Evolutionary conservation across 495 filamentous ascomycete species (phyloP).

Genomic region (Penicillium salamii): DNA sequence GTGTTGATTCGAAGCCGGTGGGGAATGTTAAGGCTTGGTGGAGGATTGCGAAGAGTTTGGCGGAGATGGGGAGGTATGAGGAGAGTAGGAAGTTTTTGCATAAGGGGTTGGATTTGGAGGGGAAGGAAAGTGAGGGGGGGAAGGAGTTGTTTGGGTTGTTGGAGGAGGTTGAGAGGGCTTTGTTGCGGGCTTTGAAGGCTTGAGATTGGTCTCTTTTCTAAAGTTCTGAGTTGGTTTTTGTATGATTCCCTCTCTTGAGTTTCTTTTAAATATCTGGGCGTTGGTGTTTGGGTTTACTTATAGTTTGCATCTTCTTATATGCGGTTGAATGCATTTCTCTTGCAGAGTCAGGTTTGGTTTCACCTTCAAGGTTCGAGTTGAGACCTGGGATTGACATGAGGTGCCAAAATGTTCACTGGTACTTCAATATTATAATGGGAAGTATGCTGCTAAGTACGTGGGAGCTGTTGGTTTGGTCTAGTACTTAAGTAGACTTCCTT

Average conservation of each 20-base stretch:
- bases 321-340: no score
- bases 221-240: background rate
- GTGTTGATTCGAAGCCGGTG: slow-evolving; percentile 81
- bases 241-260: slow-evolving; percentile 13
- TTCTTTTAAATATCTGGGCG: background rate
- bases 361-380: no score
- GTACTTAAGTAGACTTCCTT: no score
- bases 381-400: no score
- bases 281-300: background rate
- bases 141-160: slow-evolving; percentile 64
- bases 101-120: slow-evolving; percentile 79
- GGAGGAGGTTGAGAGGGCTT: slow-evolving; percentile 61
- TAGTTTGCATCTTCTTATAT: no score
- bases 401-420: no score
- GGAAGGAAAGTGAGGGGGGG: slow-evolving; percentile 56
- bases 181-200: slow-evolving; percentile 24
- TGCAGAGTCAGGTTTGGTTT: no score
- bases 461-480: no score
- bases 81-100: slow-evolving; percentile 76
- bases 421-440: no score
- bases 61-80: slow-evolving; percentile 85
- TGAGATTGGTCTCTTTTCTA: background rate
- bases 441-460: no score
- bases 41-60: slow-evolving; percentile 73
- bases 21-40: slow-evolving; percentile 96